Base-by-base conservation (phyloP, 2,329 filamentous ascomycete genomes). In the Xylariaceae sp. region DNA sequence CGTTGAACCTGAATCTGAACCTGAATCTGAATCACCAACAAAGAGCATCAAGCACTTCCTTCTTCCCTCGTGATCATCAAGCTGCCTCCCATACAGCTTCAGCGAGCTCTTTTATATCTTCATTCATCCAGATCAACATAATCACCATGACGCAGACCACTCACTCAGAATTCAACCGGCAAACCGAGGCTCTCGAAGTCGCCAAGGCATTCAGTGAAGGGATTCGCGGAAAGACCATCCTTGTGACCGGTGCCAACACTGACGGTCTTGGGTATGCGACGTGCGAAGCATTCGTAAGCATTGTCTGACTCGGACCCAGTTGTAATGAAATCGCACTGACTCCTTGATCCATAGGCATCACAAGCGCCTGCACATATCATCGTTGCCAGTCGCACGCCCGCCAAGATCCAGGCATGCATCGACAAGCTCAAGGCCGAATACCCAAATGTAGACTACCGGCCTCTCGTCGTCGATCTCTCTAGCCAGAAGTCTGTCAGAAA, bases 181-280 rank as follows among this genome's bases (percentile, higher is more conserved):
- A 67, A 0, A 75, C 73, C 12, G 70, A 73, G 56, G 71, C 60
- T n/a, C 50, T 69, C 6, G 71, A 74, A 27, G 72, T 75, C 9
- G 71, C 71, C 27, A 63, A 67, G 40, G 65, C 66, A 12, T 74
- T 75, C 50, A 59, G 64, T 6, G 61, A 65, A 4, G 53, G 48
- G 1, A 65, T 75, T 55, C 62, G 51, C 4, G 71, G 70, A 29
- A 76, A 72, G 62, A 73, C 70, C 4, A 62, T 70, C 6, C 44
- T 70, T 3, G 59, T 70, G 3, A 73, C 72, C 0, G 72, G 72
- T 27, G 68, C 68, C 8, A 73, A 73, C 50, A 64, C 55, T 7
- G 58, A 50, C 4, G 70, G 70, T 4, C 66, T 73, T 43, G 71
- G 70, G 0, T 72, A 67, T 51, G 45, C 66, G 3, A 69, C 70